phyloP scores from a whole-genome alignment of 148 eudicot species.

The Chenopodium quinoa region DNA sequence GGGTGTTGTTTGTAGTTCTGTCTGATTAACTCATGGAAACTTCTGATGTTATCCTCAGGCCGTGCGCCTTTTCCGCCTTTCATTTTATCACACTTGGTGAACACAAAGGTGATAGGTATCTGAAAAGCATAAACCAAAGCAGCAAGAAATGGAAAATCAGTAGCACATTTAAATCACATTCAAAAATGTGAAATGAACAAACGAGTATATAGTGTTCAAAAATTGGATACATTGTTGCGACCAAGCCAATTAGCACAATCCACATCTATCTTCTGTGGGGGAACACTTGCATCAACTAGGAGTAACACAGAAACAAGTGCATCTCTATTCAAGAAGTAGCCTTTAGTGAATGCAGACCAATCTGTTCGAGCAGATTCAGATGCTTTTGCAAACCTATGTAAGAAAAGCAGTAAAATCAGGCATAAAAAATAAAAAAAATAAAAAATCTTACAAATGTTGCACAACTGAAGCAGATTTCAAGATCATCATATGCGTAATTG shows the following conservation, averaged over 20 bases:
- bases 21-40: constrained; percentile 62
- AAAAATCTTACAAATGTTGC: background rate
- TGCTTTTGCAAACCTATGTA: constrained; percentile 82
- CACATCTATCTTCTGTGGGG: constrained; percentile 93
- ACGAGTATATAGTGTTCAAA: background rate
- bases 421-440: background rate
- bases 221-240: constrained; percentile 59
- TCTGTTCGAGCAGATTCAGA: constrained; percentile 91
- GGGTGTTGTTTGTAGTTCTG: constrained; percentile 59
- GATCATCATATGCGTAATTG: background rate
- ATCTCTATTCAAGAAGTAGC: constrained; percentile 83
- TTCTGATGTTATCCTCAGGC: constrained; percentile 77
- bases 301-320: constrained; percentile 79
- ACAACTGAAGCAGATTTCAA: background rate
- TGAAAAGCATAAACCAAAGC: constrained; percentile 25
- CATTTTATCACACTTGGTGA: constrained; percentile 87
- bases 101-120: constrained; percentile 87
- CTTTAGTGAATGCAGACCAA: constrained; percentile 98
- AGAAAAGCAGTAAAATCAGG: background rate
- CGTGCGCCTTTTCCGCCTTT: constrained; percentile 68
- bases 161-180: background rate
- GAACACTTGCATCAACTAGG: constrained; percentile 94
- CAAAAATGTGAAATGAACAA: background rate
- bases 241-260: constrained; percentile 99
- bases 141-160: background rate